A percentile compares a stretch with the other conserved stretches of the same genome.
Conservation (phyloP, 148 eudicot genomes). For the Persicaria tinctoria region DNA sequence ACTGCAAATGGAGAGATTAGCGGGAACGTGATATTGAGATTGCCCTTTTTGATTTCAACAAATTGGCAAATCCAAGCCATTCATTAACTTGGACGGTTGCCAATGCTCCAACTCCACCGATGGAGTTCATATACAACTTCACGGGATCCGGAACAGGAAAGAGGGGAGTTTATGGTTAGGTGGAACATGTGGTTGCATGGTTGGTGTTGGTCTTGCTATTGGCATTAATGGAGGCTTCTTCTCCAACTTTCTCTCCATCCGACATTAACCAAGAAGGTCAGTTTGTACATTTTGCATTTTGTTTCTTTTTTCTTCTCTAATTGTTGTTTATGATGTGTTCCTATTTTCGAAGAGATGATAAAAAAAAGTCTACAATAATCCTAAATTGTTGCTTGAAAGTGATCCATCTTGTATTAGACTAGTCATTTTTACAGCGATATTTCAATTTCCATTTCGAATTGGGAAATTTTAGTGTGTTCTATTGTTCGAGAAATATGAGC, state of each 20-base stretch:
- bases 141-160: neutral
- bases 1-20: too few relatives aligned
- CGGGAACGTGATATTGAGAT: too few relatives aligned
- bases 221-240: slow-evolving; percentile 25
- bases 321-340: neutral
- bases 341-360: neutral
- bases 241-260: slow-evolving; percentile 81
- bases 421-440: too few relatives aligned
- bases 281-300: neutral
- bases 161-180: neutral
- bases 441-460: too few relatives aligned
- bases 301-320: neutral
- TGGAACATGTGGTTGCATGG: slow-evolving; percentile 10
- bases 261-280: slow-evolving; percentile 51
- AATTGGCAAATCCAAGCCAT: too few relatives aligned
- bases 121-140: too few relatives aligned
- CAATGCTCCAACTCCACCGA: too few relatives aligned
- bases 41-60: too few relatives aligned
- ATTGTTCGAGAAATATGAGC: neutral
- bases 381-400: neutral
- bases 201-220: slow-evolving; percentile 3
- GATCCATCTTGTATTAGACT: neutral
- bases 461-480: neutral
- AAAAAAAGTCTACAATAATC: neutral
- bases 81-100: too few relatives aligned